Percentiles rank a stretch among this genome's conserved stretches.
Evolutionary conservation across 768 basidiomycete species (phyloP).

Genomic region (Lactarius hengduanensis): DNA sequence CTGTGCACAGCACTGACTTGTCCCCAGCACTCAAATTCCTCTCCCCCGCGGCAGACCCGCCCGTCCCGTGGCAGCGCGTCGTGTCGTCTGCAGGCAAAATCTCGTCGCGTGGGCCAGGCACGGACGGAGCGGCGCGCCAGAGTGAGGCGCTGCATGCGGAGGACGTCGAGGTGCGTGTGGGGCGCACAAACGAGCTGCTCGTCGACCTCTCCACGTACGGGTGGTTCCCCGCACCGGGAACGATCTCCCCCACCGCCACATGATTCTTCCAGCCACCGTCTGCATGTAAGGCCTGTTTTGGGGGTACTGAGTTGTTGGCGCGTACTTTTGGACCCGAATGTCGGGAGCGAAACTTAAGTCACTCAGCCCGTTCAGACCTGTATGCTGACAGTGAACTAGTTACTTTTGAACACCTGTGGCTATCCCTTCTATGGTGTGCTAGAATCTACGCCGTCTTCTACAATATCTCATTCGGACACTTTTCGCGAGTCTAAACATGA

Average conservation of each 20-base stretch:
- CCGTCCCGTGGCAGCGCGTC: constrained; percentile 83
- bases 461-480: background rate
- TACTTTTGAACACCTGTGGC: background rate
- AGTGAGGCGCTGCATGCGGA: constrained; percentile 74
- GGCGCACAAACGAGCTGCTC: constrained; percentile 56
- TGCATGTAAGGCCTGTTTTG: background rate
- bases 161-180: constrained; percentile 69
- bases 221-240: constrained; percentile 56
- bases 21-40: constrained; percentile 73
- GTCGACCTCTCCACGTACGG: constrained; percentile 57
- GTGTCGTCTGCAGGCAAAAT: constrained; percentile 67
- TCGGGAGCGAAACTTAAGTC: background rate
- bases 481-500: background rate
- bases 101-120: constrained; percentile 82
- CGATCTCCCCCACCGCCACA: background rate
- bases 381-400: background rate
- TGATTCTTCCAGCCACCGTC: constrained; percentile 3
- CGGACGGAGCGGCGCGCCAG: constrained; percentile 74
- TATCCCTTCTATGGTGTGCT: background rate
- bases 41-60: constrained; percentile 53
- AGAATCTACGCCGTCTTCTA: background rate
- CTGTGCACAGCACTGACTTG: background rate
- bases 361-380: background rate
- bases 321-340: background rate
- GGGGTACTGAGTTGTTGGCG: background rate